Conservation (phyloP, 768 basidiomycete species). For the Pulveroboletus sp. region DNA sequence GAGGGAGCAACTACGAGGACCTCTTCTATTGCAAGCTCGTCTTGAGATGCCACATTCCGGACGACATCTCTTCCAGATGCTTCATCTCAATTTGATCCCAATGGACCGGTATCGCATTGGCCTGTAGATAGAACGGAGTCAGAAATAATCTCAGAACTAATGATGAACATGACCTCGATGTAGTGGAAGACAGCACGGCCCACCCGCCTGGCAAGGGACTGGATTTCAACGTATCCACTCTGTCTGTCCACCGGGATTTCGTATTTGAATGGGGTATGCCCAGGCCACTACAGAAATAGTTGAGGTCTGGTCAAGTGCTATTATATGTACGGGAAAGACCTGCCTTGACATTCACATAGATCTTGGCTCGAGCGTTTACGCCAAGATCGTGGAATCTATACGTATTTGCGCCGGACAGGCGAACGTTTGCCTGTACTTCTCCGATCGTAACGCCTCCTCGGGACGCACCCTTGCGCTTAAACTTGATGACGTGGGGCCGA, state of each 20-base stretch:
- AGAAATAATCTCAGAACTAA: conserved; percentile 4
- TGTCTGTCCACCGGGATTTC: conserved; percentile 69
- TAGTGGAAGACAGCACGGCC: conserved; percentile 71
- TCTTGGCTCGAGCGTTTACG: conserved; percentile 52
- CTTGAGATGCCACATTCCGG: conserved; percentile 73
- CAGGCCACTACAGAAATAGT: conserved; percentile 52
- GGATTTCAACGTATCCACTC: conserved; percentile 58
- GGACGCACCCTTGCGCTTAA: conserved; percentile 68
- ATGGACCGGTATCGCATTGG: conserved; percentile 62
- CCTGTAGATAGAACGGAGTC: conserved; percentile 34
- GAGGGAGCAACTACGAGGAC: not conserved
- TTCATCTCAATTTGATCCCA: conserved; percentile 67
- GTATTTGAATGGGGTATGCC: conserved; percentile 65
- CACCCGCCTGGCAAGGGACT: conserved; percentile 63
- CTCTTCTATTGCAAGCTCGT: conserved; percentile 29
- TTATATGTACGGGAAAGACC: conserved; percentile 16
- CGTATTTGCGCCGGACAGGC: conserved; percentile 57
- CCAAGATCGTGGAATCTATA: conserved; percentile 62
- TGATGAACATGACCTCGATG: conserved; percentile 48
- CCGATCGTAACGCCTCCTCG: conserved; percentile 59
- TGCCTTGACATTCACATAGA: conserved; percentile 60
- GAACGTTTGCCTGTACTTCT: conserved; percentile 63
- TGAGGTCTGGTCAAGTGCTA: not conserved
- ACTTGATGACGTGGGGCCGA: conserved; percentile 48
- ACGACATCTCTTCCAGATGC: conserved; percentile 62